Conservation (phyloP, 2,329 filamentous ascomycete species). For the Zymoseptoria tritici region DNA sequence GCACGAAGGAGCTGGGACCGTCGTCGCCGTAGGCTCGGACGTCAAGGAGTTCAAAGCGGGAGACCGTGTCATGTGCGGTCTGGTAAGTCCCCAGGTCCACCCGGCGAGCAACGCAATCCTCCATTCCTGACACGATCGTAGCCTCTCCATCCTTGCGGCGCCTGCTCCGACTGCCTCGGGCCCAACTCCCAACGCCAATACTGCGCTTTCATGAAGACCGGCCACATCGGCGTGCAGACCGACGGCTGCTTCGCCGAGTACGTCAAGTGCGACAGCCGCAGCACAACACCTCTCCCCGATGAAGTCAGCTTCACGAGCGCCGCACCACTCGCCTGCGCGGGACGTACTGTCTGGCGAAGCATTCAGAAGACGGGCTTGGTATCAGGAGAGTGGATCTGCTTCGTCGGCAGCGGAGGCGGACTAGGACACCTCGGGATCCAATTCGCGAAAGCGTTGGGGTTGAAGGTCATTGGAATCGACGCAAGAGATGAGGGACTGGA, state of each 20-base stretch:
- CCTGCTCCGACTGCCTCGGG: conserved; percentile 46
- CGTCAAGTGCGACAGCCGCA: conserved; percentile 43
- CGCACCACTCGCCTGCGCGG: conserved; percentile 52
- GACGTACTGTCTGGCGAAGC: conserved; percentile 45
- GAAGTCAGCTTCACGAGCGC: conserved; percentile 44
- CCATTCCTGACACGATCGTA: not conserved
- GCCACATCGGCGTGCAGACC: conserved; percentile 43
- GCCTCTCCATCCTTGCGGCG: conserved; percentile 46
- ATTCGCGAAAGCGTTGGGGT: conserved; percentile 44
- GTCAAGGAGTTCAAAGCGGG: conserved; percentile 41
- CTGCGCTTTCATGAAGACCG: conserved; percentile 37
- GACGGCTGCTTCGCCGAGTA: conserved; percentile 55
- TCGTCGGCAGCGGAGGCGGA: conserved; percentile 46
- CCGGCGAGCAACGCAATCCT: not conserved
- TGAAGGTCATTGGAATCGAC: conserved; percentile 49
- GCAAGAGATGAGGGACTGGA: conserved; percentile 48
- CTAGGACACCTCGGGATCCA: conserved; percentile 48
- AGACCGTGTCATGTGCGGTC: conserved; percentile 50
- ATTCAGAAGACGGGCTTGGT: conserved; percentile 37
- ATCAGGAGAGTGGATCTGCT: conserved; percentile 33
- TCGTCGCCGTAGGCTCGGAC: conserved; percentile 41
- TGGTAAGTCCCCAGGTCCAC: conserved; percentile 19
- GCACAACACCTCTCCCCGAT: conserved; percentile 42
- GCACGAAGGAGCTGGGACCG: conserved; percentile 51
- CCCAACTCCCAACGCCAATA: conserved; percentile 48